Conservation (phyloP, 768 basidiomycete species). For the Hygrocybe punicea region DNA sequence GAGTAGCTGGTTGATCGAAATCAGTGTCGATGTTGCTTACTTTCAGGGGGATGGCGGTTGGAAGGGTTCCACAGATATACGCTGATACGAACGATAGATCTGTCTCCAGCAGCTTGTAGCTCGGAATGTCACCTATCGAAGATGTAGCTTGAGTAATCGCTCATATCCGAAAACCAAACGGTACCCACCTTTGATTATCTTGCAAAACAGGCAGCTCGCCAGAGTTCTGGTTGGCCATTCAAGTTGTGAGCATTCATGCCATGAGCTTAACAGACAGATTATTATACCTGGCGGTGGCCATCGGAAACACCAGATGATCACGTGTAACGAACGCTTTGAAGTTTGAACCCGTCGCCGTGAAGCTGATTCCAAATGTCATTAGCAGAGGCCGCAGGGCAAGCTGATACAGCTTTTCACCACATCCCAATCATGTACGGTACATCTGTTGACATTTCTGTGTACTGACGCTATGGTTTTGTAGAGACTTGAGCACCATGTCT, state of each 20-base stretch:
- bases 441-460: background rate
- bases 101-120: constrained; percentile 80
- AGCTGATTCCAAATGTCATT: background rate
- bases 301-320: too few relatives aligned
- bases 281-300: background rate
- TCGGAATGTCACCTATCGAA: constrained; percentile 82
- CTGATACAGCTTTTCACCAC: constrained; percentile 19
- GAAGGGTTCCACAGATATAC: background rate
- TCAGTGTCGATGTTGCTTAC: background rate
- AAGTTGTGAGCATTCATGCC: background rate
- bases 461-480: constrained; percentile 14
- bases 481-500: constrained; percentile 44
- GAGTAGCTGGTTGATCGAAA: constrained; percentile 52
- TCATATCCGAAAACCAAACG: too few relatives aligned
- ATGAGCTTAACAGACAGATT: background rate
- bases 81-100: constrained; percentile 56
- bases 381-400: background rate
- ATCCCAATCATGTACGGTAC: constrained; percentile 37
- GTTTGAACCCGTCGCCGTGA: too few relatives aligned
- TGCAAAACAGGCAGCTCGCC: constrained; percentile 85
- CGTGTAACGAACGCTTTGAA: too few relatives aligned
- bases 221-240: constrained; percentile 41
- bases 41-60: background rate
- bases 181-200: constrained; percentile 80
- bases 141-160: too few relatives aligned